phyloP scores from a whole-genome alignment of 1,284 basidiomycete genomes.

The Lignosus rhinocerotis region DNA sequence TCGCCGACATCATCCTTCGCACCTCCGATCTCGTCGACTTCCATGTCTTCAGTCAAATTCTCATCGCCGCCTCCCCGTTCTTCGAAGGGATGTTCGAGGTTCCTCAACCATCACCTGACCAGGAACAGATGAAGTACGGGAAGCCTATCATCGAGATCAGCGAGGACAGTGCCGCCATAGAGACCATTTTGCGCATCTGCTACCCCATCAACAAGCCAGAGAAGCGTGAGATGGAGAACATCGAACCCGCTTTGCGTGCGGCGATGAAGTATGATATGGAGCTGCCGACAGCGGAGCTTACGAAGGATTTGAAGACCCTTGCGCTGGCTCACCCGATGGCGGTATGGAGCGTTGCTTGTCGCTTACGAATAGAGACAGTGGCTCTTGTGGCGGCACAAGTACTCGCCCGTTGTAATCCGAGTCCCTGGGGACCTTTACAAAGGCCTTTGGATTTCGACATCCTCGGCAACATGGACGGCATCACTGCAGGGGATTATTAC shows the following conservation, averaged over 20 bases:
- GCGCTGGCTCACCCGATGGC: not conserved
- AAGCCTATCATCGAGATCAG: slow-evolving; percentile 29
- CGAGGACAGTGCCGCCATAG: slow-evolving; percentile 36
- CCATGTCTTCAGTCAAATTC: slow-evolving; percentile 20
- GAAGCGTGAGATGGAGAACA: slow-evolving; percentile 3
- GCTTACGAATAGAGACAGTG: slow-evolving; percentile 9
- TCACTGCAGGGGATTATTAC: slow-evolving; percentile 21
- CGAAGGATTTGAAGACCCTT: slow-evolving; percentile 1
- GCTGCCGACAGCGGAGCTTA: slow-evolving; percentile 9
- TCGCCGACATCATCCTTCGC: slow-evolving; percentile 10
- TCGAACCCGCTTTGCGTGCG: slow-evolving; percentile 14
- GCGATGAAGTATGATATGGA: slow-evolving; percentile 26
- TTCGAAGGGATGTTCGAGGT: slow-evolving; percentile 18
- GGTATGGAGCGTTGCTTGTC: slow-evolving; percentile 17
- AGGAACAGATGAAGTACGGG: not conserved
- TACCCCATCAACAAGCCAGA: slow-evolving; percentile 35
- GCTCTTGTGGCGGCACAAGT: slow-evolving; percentile 12
- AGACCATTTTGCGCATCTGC: slow-evolving; percentile 39
- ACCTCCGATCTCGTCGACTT: slow-evolving; percentile 14
- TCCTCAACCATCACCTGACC: not conserved
- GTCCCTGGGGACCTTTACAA: too few relatives aligned
- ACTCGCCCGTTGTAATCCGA: not conserved
- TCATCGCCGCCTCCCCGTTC: slow-evolving; percentile 23
- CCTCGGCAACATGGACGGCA: slow-evolving; percentile 4
- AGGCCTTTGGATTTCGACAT: not conserved